These are phyloP conservation scores for Fusarium caatingaense DNA, from an alignment of 2,329 filamentous ascomycete genomes.

Conservation along the genomic window DNA sequence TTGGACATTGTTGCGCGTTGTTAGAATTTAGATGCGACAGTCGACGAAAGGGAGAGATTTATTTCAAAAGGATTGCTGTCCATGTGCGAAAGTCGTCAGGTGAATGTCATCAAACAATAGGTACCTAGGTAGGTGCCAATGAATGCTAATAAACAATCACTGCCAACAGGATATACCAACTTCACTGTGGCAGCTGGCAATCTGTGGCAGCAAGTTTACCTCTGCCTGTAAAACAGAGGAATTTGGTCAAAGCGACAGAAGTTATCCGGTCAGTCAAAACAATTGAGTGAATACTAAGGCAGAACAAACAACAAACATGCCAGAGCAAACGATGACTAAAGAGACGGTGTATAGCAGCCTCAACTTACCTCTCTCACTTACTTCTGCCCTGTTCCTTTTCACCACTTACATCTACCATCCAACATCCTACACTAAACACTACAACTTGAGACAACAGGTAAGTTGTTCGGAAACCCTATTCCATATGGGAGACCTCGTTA, in stretches of 20 bases:
- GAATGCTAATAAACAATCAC: no score
- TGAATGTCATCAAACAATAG: no score
- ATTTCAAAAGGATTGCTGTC: no score
- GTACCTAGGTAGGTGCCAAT: no score
- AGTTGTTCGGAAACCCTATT: accelerated
- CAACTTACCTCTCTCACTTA: background rate
- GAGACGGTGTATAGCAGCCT: accelerated
- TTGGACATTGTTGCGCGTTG: no score
- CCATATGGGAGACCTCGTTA: background rate
- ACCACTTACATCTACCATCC: background rate
- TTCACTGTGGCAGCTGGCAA: background rate
- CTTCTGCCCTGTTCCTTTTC: background rate
- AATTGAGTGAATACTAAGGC: background rate
- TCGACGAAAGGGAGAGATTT: no score
- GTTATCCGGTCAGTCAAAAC: background rate
- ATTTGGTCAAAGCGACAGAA: background rate
- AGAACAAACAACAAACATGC: background rate
- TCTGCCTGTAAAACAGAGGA: background rate
- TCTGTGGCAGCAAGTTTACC: background rate
- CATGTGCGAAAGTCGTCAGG: no score
- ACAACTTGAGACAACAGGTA: background rate
- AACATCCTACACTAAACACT: background rate
- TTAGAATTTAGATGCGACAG: no score
- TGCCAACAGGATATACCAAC: background rate
- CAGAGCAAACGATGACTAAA: background rate